Evolutionary conservation across 2,329 filamentous ascomycete genomes (phyloP), one percentile per base, ranked within the genome.

Genomic region (Epichloe brachyelytri): DNA sequence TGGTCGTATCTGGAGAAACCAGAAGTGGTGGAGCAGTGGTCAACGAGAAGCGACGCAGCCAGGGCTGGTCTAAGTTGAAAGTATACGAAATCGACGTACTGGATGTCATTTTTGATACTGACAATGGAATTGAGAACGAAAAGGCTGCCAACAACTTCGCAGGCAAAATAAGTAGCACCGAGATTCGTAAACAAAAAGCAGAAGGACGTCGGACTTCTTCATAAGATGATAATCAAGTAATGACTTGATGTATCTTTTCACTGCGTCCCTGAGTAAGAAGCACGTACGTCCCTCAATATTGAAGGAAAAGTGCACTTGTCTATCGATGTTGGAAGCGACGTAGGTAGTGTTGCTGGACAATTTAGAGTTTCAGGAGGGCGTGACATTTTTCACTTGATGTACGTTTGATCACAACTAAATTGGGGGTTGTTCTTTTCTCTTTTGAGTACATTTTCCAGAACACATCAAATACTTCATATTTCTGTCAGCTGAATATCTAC

Each of bases 21-120:
- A 78, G 87, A 49, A 76, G 82, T 1, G 93, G 93, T 36, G 93
- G 90, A 5, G 73, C 80, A 53, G 86, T 86, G 0, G 88, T 98
- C 57, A 98, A 98, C 63, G 77, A 85, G n/a, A 86, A 84, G 64
- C 79, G 93, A 43, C 70, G 62, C 30, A 85, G 86, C 58, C 84
- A 83, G 54, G 86, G 86, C 2, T 96, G 88, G 89, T 71, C 73
- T 37, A 67, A 73, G 22, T 72, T 98, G 39, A 82, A 88, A 26
- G 78, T 94, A 0, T 95, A 88, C 60, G 90, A 95, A 64, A 88
- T 97, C 30, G 87, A 93, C 60, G 88, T 97, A 14, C 75, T 98
- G 15, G 85, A 91, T 65, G 77, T 82, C 17, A 50, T 46, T 2
- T 79, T 80, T 49, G 70, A 74, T 43, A 67, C 48, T 2, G 54